Base-by-base conservation (phyloP, 202 grass and related monocot genomes). In the Dendrocalamus latiflorus region DNA sequence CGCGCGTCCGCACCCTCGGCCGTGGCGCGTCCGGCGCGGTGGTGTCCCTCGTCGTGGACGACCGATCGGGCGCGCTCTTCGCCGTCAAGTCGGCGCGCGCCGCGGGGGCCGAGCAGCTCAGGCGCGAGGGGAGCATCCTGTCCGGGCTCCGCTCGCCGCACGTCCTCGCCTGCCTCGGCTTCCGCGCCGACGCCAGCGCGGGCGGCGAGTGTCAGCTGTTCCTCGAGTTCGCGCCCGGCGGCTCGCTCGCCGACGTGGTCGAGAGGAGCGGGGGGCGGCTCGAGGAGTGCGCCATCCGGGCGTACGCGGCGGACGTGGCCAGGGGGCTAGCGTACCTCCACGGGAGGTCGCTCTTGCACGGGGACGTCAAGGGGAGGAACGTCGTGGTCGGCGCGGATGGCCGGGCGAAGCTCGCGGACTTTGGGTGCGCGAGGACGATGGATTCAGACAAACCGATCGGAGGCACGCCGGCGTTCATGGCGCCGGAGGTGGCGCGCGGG, bases 381-480 rank as follows among this genome's bases (percentile, higher is more conserved):
- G 36, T 95, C 13, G 71, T 95, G 42, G 24, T 95, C 55, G 80
- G 83, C 38, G 86, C 86, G 24, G 90, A 93, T 74, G 90, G 88
- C 48, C 80, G 72, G 0, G 91, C 91, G 2, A 97, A 74, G 89
- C 61, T 96, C 61, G 70, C 94, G 0, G 94, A 97, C 66, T 92
- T 97, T 57, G 92, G 92, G 16, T 92, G 90, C 50, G 79, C 92
- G 8, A 41, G 86, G 55, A 14, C 15, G 9, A 75, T 33, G 2
- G 75, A 16, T 0, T 78, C 62, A 15, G 76, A 3, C 14, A 33
- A 55, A 9, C 67, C 70, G 0, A 6, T 85, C 24, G 81, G 72
- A 1, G 84, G 95, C 69, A 93, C 95, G 76, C 95, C 92, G 55
- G 86, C 86, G 58, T 97, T 92, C 87, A 97, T 97, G 94, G 92